Evolutionary conservation across 352 stramenopile species (phyloP), one percentile per base, ranked within the genome.

Genomic region (Lagenidium giganteum): DNA sequence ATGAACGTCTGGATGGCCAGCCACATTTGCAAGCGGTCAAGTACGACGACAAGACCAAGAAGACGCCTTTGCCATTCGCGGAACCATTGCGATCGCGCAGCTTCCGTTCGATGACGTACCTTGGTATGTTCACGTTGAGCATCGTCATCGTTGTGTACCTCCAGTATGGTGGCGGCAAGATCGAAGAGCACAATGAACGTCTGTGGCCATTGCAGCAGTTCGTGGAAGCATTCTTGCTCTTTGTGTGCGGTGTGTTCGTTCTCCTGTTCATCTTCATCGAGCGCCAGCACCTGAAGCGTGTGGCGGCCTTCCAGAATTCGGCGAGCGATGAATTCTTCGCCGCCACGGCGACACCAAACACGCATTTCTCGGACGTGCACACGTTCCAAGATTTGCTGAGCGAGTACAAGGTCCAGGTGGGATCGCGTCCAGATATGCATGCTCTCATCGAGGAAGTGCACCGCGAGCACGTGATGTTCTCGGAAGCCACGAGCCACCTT

Each of bases 151-250:
- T 16, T 8, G 9, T 50, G 27, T 41, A 47, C 28, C 33, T 67
- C 13, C 27, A 63, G 26, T 67, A 35, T 29, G 57, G 52, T 1
- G 25, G 24, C 4, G 57, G 46, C 28, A 59, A 53, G 29, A 42
- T 62, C 31, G 8, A 43, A 4, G 26, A 18, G 7, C 23, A 27
- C 3, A 29, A 54, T 21, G n/a, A 6, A 8, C 4, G 29, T 0
- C 33, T 54, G 5, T 69, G 60, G 60, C 42, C 44, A 12, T 22
- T 66, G 14, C 46, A 66, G 27, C 33, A 51, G 6, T 46, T 58
- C 16, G 33, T 59, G 8, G 46, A 70, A 30, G 17, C 25, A 3
- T n/a, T 36, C 12, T 20, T 51, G 29, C 24, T 61, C 16, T 17
- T 25, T 6, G 42, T 21, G 4, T 38, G 24, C 2, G 25, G 30